These are phyloP conservation scores for Gilbertella persicaria DNA, from an alignment of 371 early-diverging fungal genomes.

Conservation along the genomic window DNA sequence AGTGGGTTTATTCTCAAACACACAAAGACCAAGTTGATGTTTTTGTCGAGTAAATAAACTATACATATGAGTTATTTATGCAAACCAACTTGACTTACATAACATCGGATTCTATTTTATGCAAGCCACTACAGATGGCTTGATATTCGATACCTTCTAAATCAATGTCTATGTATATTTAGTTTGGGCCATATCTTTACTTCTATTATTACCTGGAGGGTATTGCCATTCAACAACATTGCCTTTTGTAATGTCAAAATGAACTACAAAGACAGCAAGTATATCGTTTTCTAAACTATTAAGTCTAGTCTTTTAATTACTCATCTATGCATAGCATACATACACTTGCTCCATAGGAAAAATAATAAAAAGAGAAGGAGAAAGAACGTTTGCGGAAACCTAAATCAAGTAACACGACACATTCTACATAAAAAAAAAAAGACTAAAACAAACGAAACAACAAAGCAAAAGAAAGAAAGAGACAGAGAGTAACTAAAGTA, in stretches of 20 bases:
- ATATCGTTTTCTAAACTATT: slow-evolving; percentile 24
- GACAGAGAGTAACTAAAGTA: too few species aligned
- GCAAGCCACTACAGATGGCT: slow-evolving; percentile 64
- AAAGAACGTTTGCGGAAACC: too few species aligned
- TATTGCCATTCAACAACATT: slow-evolving; percentile 65
- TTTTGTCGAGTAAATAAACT: slow-evolving; percentile 56
- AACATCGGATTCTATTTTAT: slow-evolving; percentile 50
- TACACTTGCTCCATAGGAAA: too few species aligned
- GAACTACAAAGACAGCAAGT: slow-evolving; percentile 56
- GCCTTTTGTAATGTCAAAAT: slow-evolving; percentile 60
- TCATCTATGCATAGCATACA: too few species aligned
- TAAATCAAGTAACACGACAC: too few species aligned
- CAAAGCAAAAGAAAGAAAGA: too few species aligned
- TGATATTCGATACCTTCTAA: slow-evolving; percentile 60
- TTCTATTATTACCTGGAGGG: slow-evolving; percentile 35
- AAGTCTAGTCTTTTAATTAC: too few species aligned
- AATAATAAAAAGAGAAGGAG: too few species aligned
- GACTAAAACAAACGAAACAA: too few species aligned
- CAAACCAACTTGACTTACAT: slow-evolving; percentile 40
- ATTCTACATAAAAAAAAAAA: too few species aligned
- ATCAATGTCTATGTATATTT: slow-evolving; percentile 41
- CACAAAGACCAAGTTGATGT: slow-evolving; percentile 49
- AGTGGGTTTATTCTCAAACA: slow-evolving; percentile 49
- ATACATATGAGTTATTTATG: not conserved
- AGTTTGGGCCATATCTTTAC: not conserved